Evolutionary conservation across 176 grass and related monocot genomes (phyloP).

Genomic region (Stipa capillata): DNA sequence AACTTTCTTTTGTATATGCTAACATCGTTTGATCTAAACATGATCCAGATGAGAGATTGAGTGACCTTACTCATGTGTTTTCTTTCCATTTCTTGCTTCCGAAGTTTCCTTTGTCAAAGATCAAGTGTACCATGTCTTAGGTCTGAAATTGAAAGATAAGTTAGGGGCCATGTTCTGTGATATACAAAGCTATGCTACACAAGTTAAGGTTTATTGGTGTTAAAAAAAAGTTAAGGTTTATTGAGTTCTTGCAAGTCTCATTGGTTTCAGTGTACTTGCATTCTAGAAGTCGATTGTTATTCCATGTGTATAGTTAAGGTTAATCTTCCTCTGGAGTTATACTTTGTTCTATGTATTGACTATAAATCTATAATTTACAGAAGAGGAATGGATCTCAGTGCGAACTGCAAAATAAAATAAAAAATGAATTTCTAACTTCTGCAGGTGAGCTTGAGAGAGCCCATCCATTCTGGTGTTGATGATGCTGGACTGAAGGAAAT

Average conservation of each 20-base stretch:
- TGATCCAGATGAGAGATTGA: background rate
- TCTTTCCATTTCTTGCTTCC: background rate
- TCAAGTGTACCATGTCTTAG: background rate
- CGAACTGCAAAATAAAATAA: too few species aligned
- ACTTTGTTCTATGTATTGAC: background rate
- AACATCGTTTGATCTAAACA: background rate
- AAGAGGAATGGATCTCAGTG: background rate
- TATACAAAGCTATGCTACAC: background rate
- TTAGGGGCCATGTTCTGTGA: background rate
- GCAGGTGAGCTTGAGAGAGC: slow-evolving; percentile 83
- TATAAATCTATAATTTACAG: background rate
- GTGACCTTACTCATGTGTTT: background rate
- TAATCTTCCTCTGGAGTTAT: background rate
- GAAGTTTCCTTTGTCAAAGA: background rate
- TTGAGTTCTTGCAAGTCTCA: background rate
- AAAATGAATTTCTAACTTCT: slow-evolving; percentile 23
- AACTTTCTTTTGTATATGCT: background rate
- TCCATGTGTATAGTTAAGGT: background rate
- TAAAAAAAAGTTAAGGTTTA: background rate
- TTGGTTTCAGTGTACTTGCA: background rate
- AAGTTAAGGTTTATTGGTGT: too few species aligned
- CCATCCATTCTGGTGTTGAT: too few species aligned
- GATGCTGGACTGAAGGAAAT: too few species aligned
- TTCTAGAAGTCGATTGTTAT: background rate
- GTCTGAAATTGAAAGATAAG: background rate